Conservation (phyloP, 306 rosid genomes). For the Datisca glomerata region DNA sequence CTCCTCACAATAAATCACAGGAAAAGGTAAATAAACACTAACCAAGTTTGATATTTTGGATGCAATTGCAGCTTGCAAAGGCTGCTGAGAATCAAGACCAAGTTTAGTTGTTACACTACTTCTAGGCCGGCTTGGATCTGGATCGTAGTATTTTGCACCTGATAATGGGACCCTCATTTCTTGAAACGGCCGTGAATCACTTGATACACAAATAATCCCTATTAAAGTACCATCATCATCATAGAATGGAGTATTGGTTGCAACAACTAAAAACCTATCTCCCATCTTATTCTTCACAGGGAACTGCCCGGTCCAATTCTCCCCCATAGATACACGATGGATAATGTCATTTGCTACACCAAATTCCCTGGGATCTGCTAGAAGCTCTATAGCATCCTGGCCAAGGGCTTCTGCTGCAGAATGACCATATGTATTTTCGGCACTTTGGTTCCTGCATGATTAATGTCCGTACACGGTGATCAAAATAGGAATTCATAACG, state of each 20-base stretch:
- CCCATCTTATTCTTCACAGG: conserved; percentile 69
- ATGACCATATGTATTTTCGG: conserved; percentile 77
- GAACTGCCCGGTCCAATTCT: conserved; percentile 88
- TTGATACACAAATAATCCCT: conserved; percentile 68
- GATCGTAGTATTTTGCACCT: conserved; percentile 22
- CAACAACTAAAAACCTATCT: conserved; percentile 41
- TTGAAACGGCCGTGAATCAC: conserved; percentile 55
- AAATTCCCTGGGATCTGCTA: conserved; percentile 50
- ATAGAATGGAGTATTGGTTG: conserved; percentile 70
- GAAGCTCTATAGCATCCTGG: conserved; percentile 45
- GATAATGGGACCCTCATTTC: conserved; percentile 33
- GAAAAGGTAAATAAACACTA: conserved; percentile 32
- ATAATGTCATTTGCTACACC: conserved; percentile 36
- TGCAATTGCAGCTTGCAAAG: conserved; percentile 66
- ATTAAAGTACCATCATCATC: conserved; percentile 61
- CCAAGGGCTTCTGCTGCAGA: conserved; percentile 77
- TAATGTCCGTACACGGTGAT: conserved; percentile 10
- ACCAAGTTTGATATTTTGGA: conserved; percentile 88
- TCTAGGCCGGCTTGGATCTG: conserved; percentile 36
- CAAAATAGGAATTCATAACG: conserved; percentile 1
- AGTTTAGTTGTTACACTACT: conserved; percentile 41
- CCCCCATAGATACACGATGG: conserved; percentile 52
- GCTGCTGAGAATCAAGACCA: conserved; percentile 87
- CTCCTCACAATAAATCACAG: conserved; percentile 20
- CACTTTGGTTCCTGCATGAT: conserved; percentile 78